These are phyloP conservation scores for Cicer judaicum DNA, from an alignment of 306 rosid genomes.

Conservation along the genomic window DNA sequence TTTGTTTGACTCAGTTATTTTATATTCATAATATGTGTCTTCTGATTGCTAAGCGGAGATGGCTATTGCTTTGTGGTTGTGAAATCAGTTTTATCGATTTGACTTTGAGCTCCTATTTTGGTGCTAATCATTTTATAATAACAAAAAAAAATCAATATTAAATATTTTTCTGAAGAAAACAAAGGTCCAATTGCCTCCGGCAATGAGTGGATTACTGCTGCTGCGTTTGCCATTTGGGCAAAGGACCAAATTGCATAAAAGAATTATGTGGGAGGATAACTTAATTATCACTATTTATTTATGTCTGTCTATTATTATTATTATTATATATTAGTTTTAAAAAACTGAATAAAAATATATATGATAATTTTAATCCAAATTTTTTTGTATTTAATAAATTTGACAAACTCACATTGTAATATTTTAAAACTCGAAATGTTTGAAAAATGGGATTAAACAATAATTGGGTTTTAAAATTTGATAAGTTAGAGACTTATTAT, in stretches of 20 bases:
- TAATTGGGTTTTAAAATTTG: too few relatives aligned
- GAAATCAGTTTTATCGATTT: constrained; percentile 7
- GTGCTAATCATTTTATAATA: background rate
- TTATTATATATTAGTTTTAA: too few relatives aligned
- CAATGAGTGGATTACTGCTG: background rate
- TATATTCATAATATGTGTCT: background rate
- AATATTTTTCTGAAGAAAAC: background rate
- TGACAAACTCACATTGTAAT: too few relatives aligned
- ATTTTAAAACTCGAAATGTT: too few relatives aligned
- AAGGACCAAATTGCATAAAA: background rate
- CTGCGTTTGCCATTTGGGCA: background rate
- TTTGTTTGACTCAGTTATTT: constrained; percentile 37
- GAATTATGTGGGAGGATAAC: too few relatives aligned
- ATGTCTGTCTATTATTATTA: too few relatives aligned
- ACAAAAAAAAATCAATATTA: background rate
- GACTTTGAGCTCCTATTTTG: background rate
- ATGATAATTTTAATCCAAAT: too few relatives aligned
- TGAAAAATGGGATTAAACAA: too few relatives aligned
- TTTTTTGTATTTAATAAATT: too few relatives aligned
- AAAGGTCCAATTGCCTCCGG: background rate
- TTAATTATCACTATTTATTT: too few relatives aligned
- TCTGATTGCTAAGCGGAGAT: constrained; percentile 27
- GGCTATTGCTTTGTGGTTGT: background rate
- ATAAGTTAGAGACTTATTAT: too few relatives aligned
- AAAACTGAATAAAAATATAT: too few relatives aligned